Evolutionary conservation across 2,329 filamentous ascomycete genomes (phyloP).

Genomic region (Alternaria arbusti): DNA sequence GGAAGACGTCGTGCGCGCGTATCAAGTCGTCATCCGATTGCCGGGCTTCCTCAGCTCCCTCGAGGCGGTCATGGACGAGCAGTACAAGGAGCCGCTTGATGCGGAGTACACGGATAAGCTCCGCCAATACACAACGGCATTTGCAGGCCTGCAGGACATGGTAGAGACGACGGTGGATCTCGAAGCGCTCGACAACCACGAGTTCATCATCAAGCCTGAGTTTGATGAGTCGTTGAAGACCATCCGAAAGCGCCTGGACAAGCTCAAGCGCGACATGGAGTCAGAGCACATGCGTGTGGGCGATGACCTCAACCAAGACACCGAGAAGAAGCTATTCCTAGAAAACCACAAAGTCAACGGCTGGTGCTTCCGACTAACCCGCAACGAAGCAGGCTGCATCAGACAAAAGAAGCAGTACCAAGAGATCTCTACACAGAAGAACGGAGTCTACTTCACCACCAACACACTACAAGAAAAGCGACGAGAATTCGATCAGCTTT

Average conservation of each 20-base stretch:
- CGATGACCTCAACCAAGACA: slow-evolving; percentile 83
- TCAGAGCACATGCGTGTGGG: slow-evolving; percentile 79
- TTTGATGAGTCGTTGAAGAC: slow-evolving; percentile 88
- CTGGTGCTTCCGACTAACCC: slow-evolving; percentile 93
- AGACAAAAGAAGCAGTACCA: slow-evolving; percentile 89
- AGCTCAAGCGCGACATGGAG: slow-evolving; percentile 80
- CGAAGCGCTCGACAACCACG: slow-evolving; percentile 92
- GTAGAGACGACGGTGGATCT: slow-evolving; percentile 98
- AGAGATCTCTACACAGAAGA: slow-evolving; percentile 98
- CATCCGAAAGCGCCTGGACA: slow-evolving; percentile 92
- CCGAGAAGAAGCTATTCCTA: slow-evolving; percentile 98
- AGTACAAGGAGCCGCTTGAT: slow-evolving; percentile 86
- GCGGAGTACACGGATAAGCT: slow-evolving; percentile 86
- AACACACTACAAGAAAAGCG: slow-evolving; percentile 78
- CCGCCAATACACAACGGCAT: slow-evolving; percentile 72
- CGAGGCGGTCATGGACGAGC: slow-evolving; percentile 93
- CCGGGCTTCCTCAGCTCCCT: slow-evolving; percentile 89
- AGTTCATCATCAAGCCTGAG: slow-evolving; percentile 98
- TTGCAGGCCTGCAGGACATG: slow-evolving; percentile 93
- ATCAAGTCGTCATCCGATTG: slow-evolving; percentile 90
- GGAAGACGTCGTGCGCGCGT: slow-evolving; percentile 93
- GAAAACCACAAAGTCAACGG: slow-evolving; percentile 96
- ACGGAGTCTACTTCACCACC: slow-evolving; percentile 97
- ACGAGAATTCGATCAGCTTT: slow-evolving; percentile 91
- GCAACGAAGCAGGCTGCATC: slow-evolving; percentile 89